phyloP scores from a whole-genome alignment of 2,329 filamentous ascomycete species.

The Calonectria pteridis region DNA sequence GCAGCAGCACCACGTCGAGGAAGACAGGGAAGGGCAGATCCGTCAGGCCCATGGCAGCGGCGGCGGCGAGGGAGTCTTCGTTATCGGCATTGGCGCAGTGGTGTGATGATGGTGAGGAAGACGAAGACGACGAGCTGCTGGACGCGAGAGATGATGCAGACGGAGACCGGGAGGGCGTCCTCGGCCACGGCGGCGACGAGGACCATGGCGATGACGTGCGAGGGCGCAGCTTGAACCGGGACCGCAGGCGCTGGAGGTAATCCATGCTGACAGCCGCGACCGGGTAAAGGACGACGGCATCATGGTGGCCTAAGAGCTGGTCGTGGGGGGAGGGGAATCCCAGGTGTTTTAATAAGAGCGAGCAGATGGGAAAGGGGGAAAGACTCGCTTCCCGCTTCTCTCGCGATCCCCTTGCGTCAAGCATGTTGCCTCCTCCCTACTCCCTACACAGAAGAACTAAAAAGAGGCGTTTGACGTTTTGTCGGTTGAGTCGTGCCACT shows the following conservation, averaged over 20 bases:
- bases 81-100: neutral
- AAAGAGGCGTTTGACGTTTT: conserved; percentile 5
- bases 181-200: neutral
- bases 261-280: conserved; percentile 21
- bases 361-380: too few species aligned
- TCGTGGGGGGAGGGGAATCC: neutral
- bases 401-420: conserved; percentile 4
- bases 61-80: conserved; percentile 38
- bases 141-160: neutral
- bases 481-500: conserved; percentile 2
- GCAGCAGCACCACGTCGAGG: conserved; percentile 62
- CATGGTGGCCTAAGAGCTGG: neutral
- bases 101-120: neutral
- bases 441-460: neutral
- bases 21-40: conserved; percentile 71
- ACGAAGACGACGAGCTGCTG: neutral
- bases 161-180: neutral
- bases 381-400: neutral
- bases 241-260: conserved; percentile 13
- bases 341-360: neutral
- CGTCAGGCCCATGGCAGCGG: conserved; percentile 46
- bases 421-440: neutral
- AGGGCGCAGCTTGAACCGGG: conserved; percentile 13
- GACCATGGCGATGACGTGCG: conserved; percentile 4
- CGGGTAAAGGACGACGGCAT: neutral